Evolutionary conservation across 306 rosid species (phyloP), one percentile per base, ranked within the genome.

Genomic region (Styphnolobium japonicum): DNA sequence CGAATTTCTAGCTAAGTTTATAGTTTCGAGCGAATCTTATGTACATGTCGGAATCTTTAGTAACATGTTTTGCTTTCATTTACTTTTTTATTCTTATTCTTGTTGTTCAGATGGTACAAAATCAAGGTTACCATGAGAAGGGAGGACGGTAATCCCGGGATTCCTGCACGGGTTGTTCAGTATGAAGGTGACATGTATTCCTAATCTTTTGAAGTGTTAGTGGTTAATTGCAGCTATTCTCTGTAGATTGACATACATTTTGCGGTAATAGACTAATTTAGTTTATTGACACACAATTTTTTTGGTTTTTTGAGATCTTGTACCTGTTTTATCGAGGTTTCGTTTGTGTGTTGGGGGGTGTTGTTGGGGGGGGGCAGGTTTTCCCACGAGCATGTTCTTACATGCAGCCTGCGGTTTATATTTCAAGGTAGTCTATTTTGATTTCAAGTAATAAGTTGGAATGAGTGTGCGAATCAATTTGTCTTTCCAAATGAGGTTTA

Each of bases 131-230:
- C 97, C 22, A 65, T 91, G 97, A 86, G 93, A 85, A 86, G 93
- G 98, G 97, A 93, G 86, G 90, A 89, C 40, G 81, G 36, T 60
- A 89, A 68, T 45, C 89, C 89, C 12, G 97, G 98, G 49, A 89
- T 91, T 79, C 98, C 98, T 10, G 94, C 98, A 5, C 64, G 98
- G 75, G 98, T 93, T 65, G 94, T 88, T 76, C 98, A 93, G 77
- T 93, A 91, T 53, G 98, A 93, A 89, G 98, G 97, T 91, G 68
- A 64, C 10, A 3, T 66, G 19, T 14, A 51, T 75, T 66, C 73
- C 15, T 49, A 19, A 51, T 49, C 4, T 69, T 56, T 56, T 55
- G 23, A 58, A 22, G 39, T 55, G 10, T 29, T 75, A 58, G 56
- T 67, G 34, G 36, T 60, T 61, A 6, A 43, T 71, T 63, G 68